Percentiles rank a stretch among this genome's conserved stretches.
Evolutionary conservation across 192 early-diverging fungal genomes (phyloP).

Genomic region (Rhizophlyctis rosea): DNA sequence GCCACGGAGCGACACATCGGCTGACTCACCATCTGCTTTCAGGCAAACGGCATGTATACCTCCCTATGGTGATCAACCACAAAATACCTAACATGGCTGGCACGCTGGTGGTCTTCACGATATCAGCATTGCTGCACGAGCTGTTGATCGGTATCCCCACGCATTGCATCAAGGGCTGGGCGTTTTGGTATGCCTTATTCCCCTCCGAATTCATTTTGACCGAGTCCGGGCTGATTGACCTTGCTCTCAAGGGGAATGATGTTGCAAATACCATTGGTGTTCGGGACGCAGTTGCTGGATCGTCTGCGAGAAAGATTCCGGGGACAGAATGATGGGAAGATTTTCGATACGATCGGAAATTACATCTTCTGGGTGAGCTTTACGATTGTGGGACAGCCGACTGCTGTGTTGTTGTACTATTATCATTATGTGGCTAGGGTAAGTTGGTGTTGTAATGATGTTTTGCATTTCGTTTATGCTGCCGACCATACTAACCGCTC

Average conservation of each 20-base stretch:
- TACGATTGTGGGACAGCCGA: slow-evolving; percentile 36
- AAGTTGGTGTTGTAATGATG: too few relatives aligned
- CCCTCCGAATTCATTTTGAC: neutral
- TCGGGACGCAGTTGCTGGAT: slow-evolving; percentile 9
- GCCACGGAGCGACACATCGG: neutral
- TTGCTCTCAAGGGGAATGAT: slow-evolving; percentile 24
- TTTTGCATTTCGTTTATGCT: too few relatives aligned
- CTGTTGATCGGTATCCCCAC: slow-evolving; percentile 81
- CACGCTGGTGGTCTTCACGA: slow-evolving; percentile 65
- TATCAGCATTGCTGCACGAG: slow-evolving; percentile 88
- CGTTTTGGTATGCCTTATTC: slow-evolving; percentile 50
- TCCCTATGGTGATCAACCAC: slow-evolving; percentile 67
- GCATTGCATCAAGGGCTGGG: slow-evolving; percentile 73
- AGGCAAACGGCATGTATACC: slow-evolving; percentile 79
- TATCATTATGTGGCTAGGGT: too few relatives aligned
- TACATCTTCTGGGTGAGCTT: slow-evolving; percentile 34
- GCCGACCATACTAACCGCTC: too few relatives aligned
- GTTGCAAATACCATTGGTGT: slow-evolving; percentile 30
- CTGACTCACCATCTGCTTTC: slow-evolving; percentile 56
- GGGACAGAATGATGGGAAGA: slow-evolving; percentile 12
- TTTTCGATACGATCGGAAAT: slow-evolving; percentile 40
- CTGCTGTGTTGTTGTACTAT: slow-evolving; percentile 28
- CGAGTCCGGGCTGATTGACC: neutral
- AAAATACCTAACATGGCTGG: slow-evolving; percentile 57
- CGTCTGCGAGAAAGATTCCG: slow-evolving; percentile 8